These are phyloP conservation scores for Solanum arcanum DNA, from an alignment of 257 asterid genomes.

Conservation along the genomic window DNA sequence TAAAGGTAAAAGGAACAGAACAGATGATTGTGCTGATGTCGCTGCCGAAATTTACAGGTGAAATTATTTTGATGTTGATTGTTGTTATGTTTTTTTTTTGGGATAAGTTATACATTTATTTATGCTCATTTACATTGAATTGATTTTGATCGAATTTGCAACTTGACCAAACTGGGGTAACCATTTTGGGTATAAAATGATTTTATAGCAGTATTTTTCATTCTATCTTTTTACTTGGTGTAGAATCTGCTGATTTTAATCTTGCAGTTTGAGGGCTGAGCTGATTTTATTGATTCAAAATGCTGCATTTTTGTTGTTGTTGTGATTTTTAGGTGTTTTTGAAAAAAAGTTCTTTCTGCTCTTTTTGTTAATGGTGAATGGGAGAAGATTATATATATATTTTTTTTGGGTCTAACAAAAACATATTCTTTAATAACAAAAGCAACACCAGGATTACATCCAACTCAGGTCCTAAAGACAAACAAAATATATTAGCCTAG, in stretches of 20 bases:
- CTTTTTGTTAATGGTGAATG: background rate
- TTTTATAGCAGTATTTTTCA: background rate
- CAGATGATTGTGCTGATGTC: conserved; percentile 56
- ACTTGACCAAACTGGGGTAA: background rate
- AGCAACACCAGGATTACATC: background rate
- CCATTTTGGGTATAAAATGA: background rate
- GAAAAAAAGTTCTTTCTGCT: background rate
- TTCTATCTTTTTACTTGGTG: background rate
- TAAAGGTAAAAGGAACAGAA: conserved; percentile 66
- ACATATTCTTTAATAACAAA: background rate
- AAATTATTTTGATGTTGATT: background rate
- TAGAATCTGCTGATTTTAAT: background rate
- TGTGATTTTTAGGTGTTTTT: background rate
- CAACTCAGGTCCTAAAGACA: background rate
- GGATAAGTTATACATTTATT: background rate
- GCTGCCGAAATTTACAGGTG: conserved; percentile 63
- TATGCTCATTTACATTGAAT: background rate
- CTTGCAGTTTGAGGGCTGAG: background rate
- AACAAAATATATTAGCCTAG: background rate
- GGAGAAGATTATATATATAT: no score
- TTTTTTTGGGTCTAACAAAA: background rate
- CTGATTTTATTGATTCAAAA: background rate
- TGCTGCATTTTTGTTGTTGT: background rate
- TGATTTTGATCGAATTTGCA: background rate
- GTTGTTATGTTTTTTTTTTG: background rate